Base-by-base conservation (phyloP, 257 asterid species). In the Capsicum pubescens region DNA sequence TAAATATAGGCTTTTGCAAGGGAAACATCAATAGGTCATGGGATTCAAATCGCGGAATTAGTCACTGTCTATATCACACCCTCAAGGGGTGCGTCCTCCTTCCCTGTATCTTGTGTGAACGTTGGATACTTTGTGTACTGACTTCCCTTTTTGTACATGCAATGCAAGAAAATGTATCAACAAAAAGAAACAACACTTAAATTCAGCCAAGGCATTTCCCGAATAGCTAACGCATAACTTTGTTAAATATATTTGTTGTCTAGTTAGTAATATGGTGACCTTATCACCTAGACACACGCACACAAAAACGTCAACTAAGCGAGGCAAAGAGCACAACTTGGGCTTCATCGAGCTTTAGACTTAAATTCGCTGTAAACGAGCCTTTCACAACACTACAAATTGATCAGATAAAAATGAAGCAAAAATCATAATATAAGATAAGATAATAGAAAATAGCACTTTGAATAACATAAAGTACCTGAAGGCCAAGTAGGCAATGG, bases 401-500 rank as follows among this genome's bases (percentile, higher is more conserved):
- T 14, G 64, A 35, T 11, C 61, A 58, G 21, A 54, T 15, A 54
- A 0, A 36, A 19, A 10, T 16, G 26, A n/a, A 81, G 8, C 10
- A 66, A 74, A 10, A 6, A 16, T 15, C 21, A 10, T 36, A 4
- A 36, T 36, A 36, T 5, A 36, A 59, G 60, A 21, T 9, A 1
- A 21, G 60, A 21, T 9, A 1, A 21, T 79, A 3, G 14, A 71
- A 26, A 8, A 48, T n/a, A 82, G 13, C 26, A 42, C 36, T 52
- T 21, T 39, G 59, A 66, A 36, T 14, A 16, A 13, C 46, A 52
- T 16, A 8, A 26, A 21, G 48, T 85, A 95, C 98, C 98, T 91
- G 90, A 81, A 79, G 98, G 97, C 99, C 98, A 95, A 3, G 92
- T 71, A 36, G 94, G 94, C 67, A 91, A 78, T 63, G 93, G 89